A percentile compares a stretch with the other conserved stretches of the same genome.
Conservation (phyloP, 2,329 filamentous ascomycete genomes). For the Neonectria punicea region DNA sequence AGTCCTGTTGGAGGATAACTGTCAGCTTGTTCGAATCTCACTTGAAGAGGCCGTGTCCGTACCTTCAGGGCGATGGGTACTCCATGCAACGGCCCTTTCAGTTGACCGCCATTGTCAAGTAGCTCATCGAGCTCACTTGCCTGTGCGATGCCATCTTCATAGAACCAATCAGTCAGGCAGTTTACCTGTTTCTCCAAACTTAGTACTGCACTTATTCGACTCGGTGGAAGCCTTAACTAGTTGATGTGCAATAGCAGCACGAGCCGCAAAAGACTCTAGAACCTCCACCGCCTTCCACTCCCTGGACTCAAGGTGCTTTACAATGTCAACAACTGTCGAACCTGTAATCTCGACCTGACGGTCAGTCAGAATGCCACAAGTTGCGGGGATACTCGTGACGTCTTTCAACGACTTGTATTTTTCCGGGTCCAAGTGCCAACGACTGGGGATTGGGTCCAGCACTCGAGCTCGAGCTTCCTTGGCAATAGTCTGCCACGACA, state of each 20-base stretch:
- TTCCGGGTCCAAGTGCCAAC: not conserved
- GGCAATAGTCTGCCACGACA: no score
- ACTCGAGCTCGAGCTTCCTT: no score
- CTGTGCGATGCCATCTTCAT: slow-evolving; percentile 19
- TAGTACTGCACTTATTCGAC: not conserved
- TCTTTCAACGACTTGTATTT: not conserved
- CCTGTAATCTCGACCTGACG: no score
- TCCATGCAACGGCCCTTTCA: slow-evolving; percentile 65
- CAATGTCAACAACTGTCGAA: no score
- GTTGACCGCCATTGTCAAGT: slow-evolving; percentile 9
- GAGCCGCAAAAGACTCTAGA: slow-evolving; percentile 14
- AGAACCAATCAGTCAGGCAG: slow-evolving; percentile 28
- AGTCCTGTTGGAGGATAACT: slow-evolving; percentile 10
- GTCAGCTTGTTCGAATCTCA: not conserved
- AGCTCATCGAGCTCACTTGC: slow-evolving; percentile 20
- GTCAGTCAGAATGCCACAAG: no score
- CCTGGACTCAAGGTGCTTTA: no score
- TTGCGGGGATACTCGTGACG: slow-evolving; percentile 15
- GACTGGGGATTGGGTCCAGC: no score
- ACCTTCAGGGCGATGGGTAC: slow-evolving; percentile 57
- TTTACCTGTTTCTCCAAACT: slow-evolving; percentile 11
- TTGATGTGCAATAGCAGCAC: slow-evolving; percentile 27
- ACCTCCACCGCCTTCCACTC: slow-evolving; percentile 13
- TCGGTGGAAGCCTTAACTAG: slow-evolving; percentile 4
- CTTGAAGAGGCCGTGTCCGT: no score